Base-by-base conservation (phyloP, 352 stramenopile species). In the Phytophthora brassicae region DNA sequence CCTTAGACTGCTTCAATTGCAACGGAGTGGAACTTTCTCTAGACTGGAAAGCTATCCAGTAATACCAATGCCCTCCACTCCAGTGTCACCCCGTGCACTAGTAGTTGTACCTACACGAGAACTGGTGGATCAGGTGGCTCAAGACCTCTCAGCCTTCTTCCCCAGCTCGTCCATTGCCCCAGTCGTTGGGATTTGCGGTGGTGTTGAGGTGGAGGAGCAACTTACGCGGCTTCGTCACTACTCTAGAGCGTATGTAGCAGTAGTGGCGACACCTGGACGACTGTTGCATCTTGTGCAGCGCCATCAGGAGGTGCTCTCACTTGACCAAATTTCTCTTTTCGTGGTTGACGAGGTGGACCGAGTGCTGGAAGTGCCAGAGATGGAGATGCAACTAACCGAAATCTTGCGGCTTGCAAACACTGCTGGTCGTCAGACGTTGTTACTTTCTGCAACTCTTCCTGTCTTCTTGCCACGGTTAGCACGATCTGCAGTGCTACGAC, bases 331-430 rank as follows among this genome's bases (percentile, higher is more conserved):
- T 80, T 74, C 47, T 52, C 77, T 77, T 68, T 48, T 90, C 87
- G 60, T 93, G 89, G 17, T 99, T 6, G 97, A 99, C 65, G 97
- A 99, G 68, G 96, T 96, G 4, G 97, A 99, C 70, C 88, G 96
- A 42, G 82, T 99, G 48, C 86, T 99, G 28, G 94, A 99, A 56
- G 46, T 24, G 6, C 70, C 73, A 11, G 81, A 82, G 23, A 96
- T 98, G 70, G 70, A 98, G 28, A 70, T 71, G 14, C 96, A 99
- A 71, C 78, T 99, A 50, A 94, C 98, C 48, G 77, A 83, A 39
- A 97, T 99, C 54, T 75, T 99, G 12, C 75, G 80, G 3, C 50
- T 85, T 19, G 70, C 94, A 57, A 90, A 96, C 46, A 41, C 66
- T 26, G 60, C 70, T 24, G 35, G 43, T 2, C 74, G 87, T 2